phyloP scores from a whole-genome alignment of 345 rosid genomes.

The Pistacia vera region DNA sequence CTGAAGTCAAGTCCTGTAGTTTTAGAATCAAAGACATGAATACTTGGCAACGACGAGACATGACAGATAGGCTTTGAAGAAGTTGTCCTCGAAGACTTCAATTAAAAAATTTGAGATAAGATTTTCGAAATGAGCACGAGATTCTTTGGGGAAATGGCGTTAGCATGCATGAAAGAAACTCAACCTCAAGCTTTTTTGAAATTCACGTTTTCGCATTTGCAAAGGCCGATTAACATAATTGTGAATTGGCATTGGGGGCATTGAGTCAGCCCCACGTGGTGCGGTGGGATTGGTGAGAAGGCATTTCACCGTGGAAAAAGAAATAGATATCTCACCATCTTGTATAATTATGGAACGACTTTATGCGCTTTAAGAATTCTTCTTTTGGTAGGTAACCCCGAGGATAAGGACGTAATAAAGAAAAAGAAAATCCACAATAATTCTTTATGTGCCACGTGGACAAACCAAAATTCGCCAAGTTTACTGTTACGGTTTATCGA shows the following conservation, averaged over 20 bases:
- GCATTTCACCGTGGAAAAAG: background rate
- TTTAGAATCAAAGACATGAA: background rate
- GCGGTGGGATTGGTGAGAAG: background rate
- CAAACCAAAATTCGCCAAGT: too few species aligned
- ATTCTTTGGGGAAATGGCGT: too few species aligned
- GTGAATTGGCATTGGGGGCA: background rate
- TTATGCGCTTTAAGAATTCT: background rate
- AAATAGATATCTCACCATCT: too few species aligned
- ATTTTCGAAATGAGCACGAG: too few species aligned
- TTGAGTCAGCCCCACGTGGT: slow-evolving; percentile 7
- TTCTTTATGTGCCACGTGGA: too few species aligned
- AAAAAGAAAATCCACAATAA: background rate
- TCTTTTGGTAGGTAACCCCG: background rate
- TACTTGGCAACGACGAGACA: background rate
- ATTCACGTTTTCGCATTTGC: too few species aligned
- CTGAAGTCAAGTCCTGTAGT: background rate
- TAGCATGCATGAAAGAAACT: too few species aligned
- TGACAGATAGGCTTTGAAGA: slow-evolving; percentile 13
- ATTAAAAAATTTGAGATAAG: too few species aligned
- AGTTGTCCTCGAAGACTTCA: background rate
- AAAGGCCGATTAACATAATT: background rate
- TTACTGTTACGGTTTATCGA: too few species aligned
- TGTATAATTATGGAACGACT: too few species aligned
- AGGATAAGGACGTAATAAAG: background rate
- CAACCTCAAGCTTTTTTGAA: too few species aligned